Evolutionary conservation across 2,329 filamentous ascomycete species (phyloP).

Genomic region (Talaromyces pinophilus): DNA sequence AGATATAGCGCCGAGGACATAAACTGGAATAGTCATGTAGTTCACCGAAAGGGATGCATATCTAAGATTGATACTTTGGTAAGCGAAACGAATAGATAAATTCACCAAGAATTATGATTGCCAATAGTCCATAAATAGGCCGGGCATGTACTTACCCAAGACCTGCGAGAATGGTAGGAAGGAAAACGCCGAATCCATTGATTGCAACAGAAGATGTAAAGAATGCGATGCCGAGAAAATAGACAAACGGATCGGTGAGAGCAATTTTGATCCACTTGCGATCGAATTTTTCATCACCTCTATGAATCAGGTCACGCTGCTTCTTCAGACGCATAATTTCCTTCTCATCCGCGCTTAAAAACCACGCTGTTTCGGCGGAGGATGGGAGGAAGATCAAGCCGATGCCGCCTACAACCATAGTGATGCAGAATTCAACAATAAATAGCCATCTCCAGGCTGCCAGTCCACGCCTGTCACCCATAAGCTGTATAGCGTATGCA

Average conservation of each 20-base stretch:
- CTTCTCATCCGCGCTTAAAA: conserved; percentile 6
- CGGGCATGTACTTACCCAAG: conserved; percentile 10
- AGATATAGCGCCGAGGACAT: conserved; percentile 15
- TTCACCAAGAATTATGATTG: no score
- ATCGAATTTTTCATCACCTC: conserved; percentile 14
- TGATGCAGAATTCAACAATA: conserved; percentile 20
- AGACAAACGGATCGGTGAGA: conserved; percentile 20
- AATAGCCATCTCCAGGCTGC: conserved; percentile 19
- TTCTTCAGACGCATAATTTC: conserved; percentile 14
- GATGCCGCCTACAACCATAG: conserved; percentile 12
- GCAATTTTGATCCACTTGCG: conserved; percentile 13
- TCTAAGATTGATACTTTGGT: background rate
- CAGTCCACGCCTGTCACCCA: conserved; percentile 7
- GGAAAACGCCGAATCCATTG: conserved; percentile 18
- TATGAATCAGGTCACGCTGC: background rate
- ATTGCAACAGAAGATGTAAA: conserved; percentile 19
- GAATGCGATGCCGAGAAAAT: conserved; percentile 10
- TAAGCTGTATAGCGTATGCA: conserved; percentile 12
- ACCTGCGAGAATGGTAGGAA: conserved; percentile 17
- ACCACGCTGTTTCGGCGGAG: conserved; percentile 17
- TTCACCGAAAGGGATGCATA: conserved; percentile 13
- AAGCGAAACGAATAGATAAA: no score
- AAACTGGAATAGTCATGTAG: conserved; percentile 19
- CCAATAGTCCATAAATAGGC: no score
- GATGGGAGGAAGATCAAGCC: conserved; percentile 4